A percentile compares a stretch with the other conserved stretches of the same genome.
Conservation (phyloP, 495 filamentous ascomycete species). For the Halenospora varia region DNA sequence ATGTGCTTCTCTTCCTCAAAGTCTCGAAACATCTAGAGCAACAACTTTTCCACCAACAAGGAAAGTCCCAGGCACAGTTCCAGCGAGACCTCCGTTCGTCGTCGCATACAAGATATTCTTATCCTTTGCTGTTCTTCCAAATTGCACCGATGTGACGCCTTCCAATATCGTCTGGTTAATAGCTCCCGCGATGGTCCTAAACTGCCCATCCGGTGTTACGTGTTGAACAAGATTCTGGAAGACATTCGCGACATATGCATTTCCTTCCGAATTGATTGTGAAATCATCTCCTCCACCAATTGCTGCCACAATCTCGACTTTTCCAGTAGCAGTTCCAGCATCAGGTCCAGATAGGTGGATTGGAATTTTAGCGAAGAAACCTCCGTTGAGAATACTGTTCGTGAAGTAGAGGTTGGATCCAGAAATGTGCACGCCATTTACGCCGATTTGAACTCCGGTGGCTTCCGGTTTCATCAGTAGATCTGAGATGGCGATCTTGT, state of each 20-base stretch:
- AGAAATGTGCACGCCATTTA: conserved; percentile 36
- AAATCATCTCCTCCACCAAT: conserved; percentile 21
- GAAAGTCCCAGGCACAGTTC: conserved; percentile 15
- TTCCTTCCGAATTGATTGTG: conserved; percentile 19
- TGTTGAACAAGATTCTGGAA: conserved; percentile 14
- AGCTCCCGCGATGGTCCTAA: conserved; percentile 16
- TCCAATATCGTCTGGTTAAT: conserved; percentile 18
- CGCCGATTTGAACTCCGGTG: conserved; percentile 23
- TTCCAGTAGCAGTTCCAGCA: conserved; percentile 18
- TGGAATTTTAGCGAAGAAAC: conserved; percentile 15
- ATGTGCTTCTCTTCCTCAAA: too few species aligned
- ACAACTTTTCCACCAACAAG: conserved; percentile 23
- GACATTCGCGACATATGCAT: conserved; percentile 19
- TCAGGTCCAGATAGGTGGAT: conserved; percentile 5
- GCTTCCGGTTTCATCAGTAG: conserved; percentile 20
- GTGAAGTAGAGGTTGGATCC: conserved; percentile 37
- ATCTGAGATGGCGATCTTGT: conserved; percentile 29
- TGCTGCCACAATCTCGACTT: conserved; percentile 5
- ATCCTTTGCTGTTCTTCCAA: conserved; percentile 23
- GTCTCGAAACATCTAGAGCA: conserved; percentile 15
- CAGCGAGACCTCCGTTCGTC: conserved; percentile 18
- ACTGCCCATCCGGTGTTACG: conserved; percentile 14
- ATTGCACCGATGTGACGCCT: conserved; percentile 20
- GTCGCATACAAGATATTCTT: conserved; percentile 24
- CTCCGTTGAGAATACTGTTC: conserved; percentile 22